Evolutionary conservation across 441 rosid genomes (phyloP), one percentile per base, ranked within the genome.

Genomic region (Raphanus hybrid): DNA sequence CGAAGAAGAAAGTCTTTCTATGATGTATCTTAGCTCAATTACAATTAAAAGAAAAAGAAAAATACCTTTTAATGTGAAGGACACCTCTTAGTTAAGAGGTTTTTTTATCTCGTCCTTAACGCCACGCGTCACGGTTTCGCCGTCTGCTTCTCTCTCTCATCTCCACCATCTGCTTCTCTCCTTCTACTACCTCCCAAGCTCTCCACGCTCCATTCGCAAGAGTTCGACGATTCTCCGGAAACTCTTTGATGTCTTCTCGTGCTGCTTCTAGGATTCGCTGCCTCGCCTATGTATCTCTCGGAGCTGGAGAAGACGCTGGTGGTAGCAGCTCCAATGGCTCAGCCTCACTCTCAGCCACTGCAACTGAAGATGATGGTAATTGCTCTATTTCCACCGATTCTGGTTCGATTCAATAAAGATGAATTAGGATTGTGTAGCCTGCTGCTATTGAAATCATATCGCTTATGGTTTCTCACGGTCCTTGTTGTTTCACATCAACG

Each of bases 291-390:
- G n/a, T 78, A 37, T 58, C 45, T 71, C 70, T 88, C 0, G 70
- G 78, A 57, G 75, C 59, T 5, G 70, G 84, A 8, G 94, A 92
- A 82, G 84, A 85, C 75, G 87, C 78, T 43, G 61, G 79, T 69
- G 82, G 82, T n/a, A 80, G 78, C 57, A 82, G 78, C 72, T 69
- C 78, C 64, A 73, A 76, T 65, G 63, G 84, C 37, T 75, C 72
- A 12, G 84, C 39, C 69, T 75, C 88, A 16, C 74, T 82, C 54
- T 69, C 88, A 61, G 67, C 84, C 57, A 16, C 87, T 0, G 71
- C 57, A 11, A 12, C 82, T 64, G 90, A 84, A 58, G 88, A 88
- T 29, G 89, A 87, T 69, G 98, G 97, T 88, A 66, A 73, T 65
- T 39, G 5, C 11, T 14, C 29, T 16, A 16, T 16, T 16, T 16